phyloP scores from a whole-genome alignment of 78 protist species.

The Dictyostelium firmibasis region DNA sequence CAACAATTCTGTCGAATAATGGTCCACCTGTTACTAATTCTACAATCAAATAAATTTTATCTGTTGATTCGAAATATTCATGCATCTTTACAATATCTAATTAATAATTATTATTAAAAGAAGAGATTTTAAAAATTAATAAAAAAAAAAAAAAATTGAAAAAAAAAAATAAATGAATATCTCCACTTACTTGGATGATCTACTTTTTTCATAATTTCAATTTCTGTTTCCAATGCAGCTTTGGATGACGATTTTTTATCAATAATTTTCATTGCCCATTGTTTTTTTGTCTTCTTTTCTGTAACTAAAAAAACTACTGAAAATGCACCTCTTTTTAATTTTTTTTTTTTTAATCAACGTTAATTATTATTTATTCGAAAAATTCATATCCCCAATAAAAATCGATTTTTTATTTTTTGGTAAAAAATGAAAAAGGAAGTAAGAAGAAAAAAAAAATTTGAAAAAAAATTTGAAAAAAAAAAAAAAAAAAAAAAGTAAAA shows the following conservation, averaged over 20 bases:
- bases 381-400: too few species aligned
- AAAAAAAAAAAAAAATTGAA: not conserved
- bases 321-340: slow-evolving; percentile 57
- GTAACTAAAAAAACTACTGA: slow-evolving; percentile 60
- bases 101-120: not conserved
- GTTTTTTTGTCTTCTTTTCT: slow-evolving; percentile 64
- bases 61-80: slow-evolving; percentile 58
- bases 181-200: slow-evolving; percentile 25
- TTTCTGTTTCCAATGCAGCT: slow-evolving; percentile 47
- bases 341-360: not conserved
- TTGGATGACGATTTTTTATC: slow-evolving; percentile 51
- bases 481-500: too few species aligned
- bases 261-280: slow-evolving; percentile 82
- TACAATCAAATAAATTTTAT: slow-evolving; percentile 45
- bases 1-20: slow-evolving; percentile 90
- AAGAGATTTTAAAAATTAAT: not conserved
- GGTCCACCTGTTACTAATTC: slow-evolving; percentile 90
- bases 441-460: not conserved
- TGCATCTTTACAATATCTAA: slow-evolving; percentile 69
- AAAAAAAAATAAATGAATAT: not conserved
- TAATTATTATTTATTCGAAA: not conserved
- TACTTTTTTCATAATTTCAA: slow-evolving; percentile 61
- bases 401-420: too few species aligned
- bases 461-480: too few species aligned
- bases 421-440: too few species aligned